Base-by-base conservation (phyloP, 768 basidiomycete genomes). In the Galerina sulciceps region DNA sequence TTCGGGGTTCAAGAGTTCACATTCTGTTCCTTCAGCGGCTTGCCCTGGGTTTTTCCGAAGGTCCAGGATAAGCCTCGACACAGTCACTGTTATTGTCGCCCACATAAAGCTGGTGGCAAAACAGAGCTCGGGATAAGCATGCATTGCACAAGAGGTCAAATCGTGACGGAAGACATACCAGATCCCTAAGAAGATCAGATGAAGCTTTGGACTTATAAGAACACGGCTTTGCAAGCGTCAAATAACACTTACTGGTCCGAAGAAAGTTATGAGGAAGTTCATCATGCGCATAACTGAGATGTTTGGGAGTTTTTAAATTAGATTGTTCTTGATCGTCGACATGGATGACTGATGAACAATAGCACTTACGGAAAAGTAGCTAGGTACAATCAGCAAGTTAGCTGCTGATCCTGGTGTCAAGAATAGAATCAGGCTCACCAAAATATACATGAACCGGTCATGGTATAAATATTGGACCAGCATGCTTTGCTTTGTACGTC, bases 1-100 rank as follows among this genome's bases (percentile, higher is more conserved):
- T 31, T 31, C 26, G 2, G 26, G 26, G 26, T 31, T 31, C 26
- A 31, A 31, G 26, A 4, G 26, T 31, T 31, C 26, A 31, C 26
- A 31, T 31, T 31, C 26, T 31, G 15, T 23, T 51, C 38, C 37
- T n/a, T 36, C 50, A 8, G 5, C 8, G 20, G 45, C 20, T 22
- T 22, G 31, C 4, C 45, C 45, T 22, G 45, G 45, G 14, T 58
- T 43, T 38, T 64, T 50, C 6, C 77, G 69, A 17, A 75, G 50
- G 38, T 76, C 70, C 31, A 78, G 41, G 38, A 77, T 69, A 22
- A 78, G 70, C 31, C 66, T 67, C 0, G 77, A 61, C 1, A 75
- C 65, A 14, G 70, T 70, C 4, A 74, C 59, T 26, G 74, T 76
- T 38, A 67, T 65, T 18, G 69, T 44, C 35, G 75, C 71, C 76